Evolutionary conservation across 2,329 filamentous ascomycete genomes (phyloP).

Genomic region (Colletotrichum tofieldiae): DNA sequence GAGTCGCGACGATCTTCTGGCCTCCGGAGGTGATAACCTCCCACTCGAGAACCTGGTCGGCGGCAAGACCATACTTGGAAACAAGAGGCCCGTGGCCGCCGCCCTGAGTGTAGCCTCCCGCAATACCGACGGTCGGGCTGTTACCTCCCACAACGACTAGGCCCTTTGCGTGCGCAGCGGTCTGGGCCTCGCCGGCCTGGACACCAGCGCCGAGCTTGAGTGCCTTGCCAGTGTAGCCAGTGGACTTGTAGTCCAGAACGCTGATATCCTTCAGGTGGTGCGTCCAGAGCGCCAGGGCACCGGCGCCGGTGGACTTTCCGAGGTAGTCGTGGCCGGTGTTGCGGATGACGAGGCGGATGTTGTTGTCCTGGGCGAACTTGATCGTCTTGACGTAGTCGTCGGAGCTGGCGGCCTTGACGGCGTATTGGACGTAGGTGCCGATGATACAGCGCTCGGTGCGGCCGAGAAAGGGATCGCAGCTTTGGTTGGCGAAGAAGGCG

Average conservation of each 20-base stretch:
- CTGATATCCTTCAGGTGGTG: conserved; percentile 58
- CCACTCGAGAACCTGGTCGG: conserved; percentile 67
- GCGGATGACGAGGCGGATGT: conserved; percentile 59
- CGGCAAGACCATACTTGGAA: conserved; percentile 64
- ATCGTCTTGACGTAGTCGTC: conserved; percentile 40
- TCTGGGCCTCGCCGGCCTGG: conserved; percentile 59
- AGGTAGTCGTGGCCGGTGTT: conserved; percentile 54
- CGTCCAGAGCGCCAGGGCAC: conserved; percentile 57
- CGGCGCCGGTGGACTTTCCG: conserved; percentile 55
- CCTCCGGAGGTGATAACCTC: conserved; percentile 66
- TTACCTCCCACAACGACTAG: conserved; percentile 63
- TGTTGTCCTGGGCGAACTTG: conserved; percentile 56
- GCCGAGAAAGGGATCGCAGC: conserved; percentile 56
- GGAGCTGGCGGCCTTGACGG: conserved; percentile 34
- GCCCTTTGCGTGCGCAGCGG: conserved; percentile 54
- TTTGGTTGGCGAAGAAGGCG: conserved; percentile 57
- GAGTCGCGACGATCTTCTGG: conserved; percentile 58
- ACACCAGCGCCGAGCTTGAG: conserved; percentile 67
- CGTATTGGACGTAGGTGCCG: conserved; percentile 41
- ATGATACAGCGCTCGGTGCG: conserved; percentile 28
- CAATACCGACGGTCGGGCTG: conserved; percentile 66
- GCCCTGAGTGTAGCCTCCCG: conserved; percentile 69
- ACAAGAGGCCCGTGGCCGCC: conserved; percentile 67
- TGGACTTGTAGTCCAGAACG: conserved; percentile 46
- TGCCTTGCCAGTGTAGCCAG: conserved; percentile 62